Percentiles rank a stretch among this genome's conserved stretches.
phyloP scores from a whole-genome alignment of 1,139 yeast genomes.

The Taphrina pruni region DNA sequence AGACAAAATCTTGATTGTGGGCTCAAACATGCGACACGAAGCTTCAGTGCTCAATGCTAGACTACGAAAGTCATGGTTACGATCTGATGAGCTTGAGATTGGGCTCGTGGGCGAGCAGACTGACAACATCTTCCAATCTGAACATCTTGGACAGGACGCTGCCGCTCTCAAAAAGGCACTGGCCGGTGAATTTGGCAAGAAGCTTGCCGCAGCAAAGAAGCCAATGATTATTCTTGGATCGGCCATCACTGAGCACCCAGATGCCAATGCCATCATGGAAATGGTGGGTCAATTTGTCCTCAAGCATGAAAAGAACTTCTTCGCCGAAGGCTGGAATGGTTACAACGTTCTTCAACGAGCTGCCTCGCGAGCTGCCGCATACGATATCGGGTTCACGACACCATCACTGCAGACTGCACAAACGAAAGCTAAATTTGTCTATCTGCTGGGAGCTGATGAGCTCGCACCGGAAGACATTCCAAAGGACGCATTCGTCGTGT shows the following conservation, averaged over 20 bases:
- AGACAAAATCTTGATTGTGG: conserved; percentile 76
- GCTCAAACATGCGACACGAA: conserved; percentile 88
- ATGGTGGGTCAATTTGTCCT: conserved; percentile 68
- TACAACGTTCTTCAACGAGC: conserved; percentile 81
- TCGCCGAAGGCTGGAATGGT: conserved; percentile 77
- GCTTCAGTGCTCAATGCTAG: conserved; percentile 88
- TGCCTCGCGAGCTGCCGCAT: conserved; percentile 85
- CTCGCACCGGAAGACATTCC: conserved; percentile 72
- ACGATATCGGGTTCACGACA: conserved; percentile 79
- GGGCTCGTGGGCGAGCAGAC: conserved; percentile 77
- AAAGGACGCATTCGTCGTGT: conserved; percentile 82
- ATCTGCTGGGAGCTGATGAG: conserved; percentile 86
- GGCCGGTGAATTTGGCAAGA: conserved; percentile 71
- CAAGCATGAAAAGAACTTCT: conserved; percentile 63
- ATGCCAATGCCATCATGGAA: conserved; percentile 67
- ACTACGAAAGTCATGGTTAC: conserved; percentile 82
- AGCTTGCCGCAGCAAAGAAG: conserved; percentile 67
- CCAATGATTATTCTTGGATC: conserved; percentile 86
- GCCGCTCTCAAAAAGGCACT: conserved; percentile 67
- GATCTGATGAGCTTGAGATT: conserved; percentile 66
- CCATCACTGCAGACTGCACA: conserved; percentile 58
- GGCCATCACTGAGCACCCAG: conserved; percentile 73
- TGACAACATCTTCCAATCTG: conserved; percentile 74
- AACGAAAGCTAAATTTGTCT: conserved; percentile 73
- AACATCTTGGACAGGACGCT: conserved; percentile 68